Base-by-base conservation (phyloP, 208 protist genomes). In the Leishmania braziliensis region DNA sequence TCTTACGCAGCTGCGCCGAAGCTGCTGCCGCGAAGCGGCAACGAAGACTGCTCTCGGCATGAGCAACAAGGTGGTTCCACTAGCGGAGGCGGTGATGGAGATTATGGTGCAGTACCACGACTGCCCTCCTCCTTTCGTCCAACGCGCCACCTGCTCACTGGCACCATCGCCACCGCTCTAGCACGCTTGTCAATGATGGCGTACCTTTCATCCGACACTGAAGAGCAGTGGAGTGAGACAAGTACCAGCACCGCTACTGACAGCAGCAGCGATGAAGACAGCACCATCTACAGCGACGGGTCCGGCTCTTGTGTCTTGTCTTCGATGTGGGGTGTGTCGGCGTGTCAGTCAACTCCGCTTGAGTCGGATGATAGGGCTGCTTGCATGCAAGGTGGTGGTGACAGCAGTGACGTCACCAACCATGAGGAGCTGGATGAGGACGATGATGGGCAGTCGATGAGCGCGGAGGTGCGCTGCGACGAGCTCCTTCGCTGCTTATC, bases 401-500 rank as follows among this genome's bases (percentile, higher is more conserved):
- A 29, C 3, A 29, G 69, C 39, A n/a, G 69, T 53, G 69, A 73
- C 53, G 46, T 8, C 39, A 73, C 26, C 39, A 29, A 46, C 46
- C 36, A 10, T 16, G 39, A 73, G 26, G 46, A 5, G n/a, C 39
- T 8, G 14, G 43, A 9, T 10, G 77, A 69, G 36, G 75, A 53
- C n/a, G 75, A 72, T 16, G 63, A n/a, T 5, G 62, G 43, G 50
- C n/a, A 66, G 60, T 60, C 76, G n/a, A 60, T 72, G 46, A 54
- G 50, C 62, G 46, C 71, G 26, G 75, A 78, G 66, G 71, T 69
- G 53, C 82, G 54, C 53, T 82, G 82, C 78, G 82, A 86, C 23
- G 82, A 86, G 62, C 39, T 86, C 18, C 65, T 82, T 56, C 78
- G 78, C 68, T 82, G 77, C 78, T 77, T 80, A 46, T 79, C 66